Percentiles rank a stretch among this genome's conserved stretches.
Evolutionary conservation across 129 eudicot species (phyloP).

Genomic region (Pittosporum tobira): DNA sequence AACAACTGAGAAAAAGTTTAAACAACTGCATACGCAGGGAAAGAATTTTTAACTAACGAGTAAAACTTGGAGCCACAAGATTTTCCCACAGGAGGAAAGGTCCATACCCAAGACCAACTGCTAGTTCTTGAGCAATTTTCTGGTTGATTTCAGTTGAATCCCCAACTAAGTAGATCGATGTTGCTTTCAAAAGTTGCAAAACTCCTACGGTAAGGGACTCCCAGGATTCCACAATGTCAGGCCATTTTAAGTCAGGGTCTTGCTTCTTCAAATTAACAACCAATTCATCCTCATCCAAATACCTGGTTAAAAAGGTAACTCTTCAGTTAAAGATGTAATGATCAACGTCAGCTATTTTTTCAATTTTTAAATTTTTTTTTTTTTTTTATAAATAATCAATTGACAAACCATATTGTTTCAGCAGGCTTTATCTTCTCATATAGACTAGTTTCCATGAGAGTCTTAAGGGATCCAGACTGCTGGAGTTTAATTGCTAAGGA

Average conservation of each 20-base stretch:
- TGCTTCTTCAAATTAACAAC: conserved; percentile 83
- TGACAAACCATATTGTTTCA: conserved; percentile 80
- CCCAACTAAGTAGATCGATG: conserved; percentile 78
- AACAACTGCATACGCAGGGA: not conserved
- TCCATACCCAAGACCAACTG: conserved; percentile 85
- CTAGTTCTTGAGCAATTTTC: conserved; percentile 75
- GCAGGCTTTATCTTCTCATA: conserved; percentile 86
- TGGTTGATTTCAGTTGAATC: conserved; percentile 85
- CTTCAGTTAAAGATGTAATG: conserved; percentile 1
- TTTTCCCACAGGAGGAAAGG: not conserved
- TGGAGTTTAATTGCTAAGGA: conserved; percentile 45
- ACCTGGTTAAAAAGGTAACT: conserved; percentile 32
- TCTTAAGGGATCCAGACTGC: conserved; percentile 41
- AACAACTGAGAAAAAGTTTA: not conserved
- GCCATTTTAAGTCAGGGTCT: conserved; percentile 88
- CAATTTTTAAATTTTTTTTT: no score
- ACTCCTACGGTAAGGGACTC: conserved; percentile 74
- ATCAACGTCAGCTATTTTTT: not conserved
- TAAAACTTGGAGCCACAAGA: conserved; percentile 6
- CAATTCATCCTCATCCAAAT: conserved; percentile 75
- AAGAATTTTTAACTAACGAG: no score
- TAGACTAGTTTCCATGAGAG: conserved; percentile 68
- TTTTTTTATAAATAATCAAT: conserved; percentile 2
- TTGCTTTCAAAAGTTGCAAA: conserved; percentile 71
- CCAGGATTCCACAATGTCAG: conserved; percentile 93